phyloP scores from a whole-genome alignment of 495 filamentous ascomycete genomes.

The Penicillium antarcticum region DNA sequence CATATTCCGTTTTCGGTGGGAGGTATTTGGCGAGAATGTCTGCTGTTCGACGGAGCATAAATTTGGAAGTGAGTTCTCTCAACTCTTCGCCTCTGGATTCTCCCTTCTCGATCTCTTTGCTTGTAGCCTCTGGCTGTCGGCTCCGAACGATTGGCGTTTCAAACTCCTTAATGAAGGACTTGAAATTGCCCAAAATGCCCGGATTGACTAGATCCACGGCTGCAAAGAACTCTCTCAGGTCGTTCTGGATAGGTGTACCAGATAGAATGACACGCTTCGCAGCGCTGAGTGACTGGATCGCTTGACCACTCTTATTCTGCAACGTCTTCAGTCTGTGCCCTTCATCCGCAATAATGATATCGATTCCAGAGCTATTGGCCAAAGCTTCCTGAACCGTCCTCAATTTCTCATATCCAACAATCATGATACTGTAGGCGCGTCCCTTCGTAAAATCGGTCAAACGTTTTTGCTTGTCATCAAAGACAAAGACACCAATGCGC shows the following conservation, averaged over 20 bases:
- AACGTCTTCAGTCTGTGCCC: constrained; percentile 79
- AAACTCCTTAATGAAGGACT: constrained; percentile 69
- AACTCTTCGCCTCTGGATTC: constrained; percentile 67
- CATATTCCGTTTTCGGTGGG: constrained; percentile 74
- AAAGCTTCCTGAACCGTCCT: constrained; percentile 66
- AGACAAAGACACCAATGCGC: constrained; percentile 71
- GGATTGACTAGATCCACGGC: constrained; percentile 83
- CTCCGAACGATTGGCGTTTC: constrained; percentile 71
- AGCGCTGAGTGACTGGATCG: constrained; percentile 71
- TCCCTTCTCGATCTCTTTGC: constrained; percentile 71
- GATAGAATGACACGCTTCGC: constrained; percentile 66
- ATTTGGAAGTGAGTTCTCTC: constrained; percentile 61
- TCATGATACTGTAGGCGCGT: constrained; percentile 73
- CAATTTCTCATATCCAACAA: constrained; percentile 79
- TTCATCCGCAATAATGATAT: constrained; percentile 81
- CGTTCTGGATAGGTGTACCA: constrained; percentile 79
- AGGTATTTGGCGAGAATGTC: constrained; percentile 71
- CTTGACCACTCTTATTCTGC: constrained; percentile 75
- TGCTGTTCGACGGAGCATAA: constrained; percentile 75
- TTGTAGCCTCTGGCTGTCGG: constrained; percentile 65
- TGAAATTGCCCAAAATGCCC: constrained; percentile 63
- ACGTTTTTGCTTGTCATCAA: constrained; percentile 62
- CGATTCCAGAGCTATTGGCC: constrained; percentile 59
- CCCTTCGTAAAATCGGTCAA: constrained; percentile 75
- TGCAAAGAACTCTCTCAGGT: constrained; percentile 73